A percentile compares a stretch with the other conserved stretches of the same genome.
phyloP scores from a whole-genome alignment of 78 protist genomes.

The Speleostelium caveatum region DNA sequence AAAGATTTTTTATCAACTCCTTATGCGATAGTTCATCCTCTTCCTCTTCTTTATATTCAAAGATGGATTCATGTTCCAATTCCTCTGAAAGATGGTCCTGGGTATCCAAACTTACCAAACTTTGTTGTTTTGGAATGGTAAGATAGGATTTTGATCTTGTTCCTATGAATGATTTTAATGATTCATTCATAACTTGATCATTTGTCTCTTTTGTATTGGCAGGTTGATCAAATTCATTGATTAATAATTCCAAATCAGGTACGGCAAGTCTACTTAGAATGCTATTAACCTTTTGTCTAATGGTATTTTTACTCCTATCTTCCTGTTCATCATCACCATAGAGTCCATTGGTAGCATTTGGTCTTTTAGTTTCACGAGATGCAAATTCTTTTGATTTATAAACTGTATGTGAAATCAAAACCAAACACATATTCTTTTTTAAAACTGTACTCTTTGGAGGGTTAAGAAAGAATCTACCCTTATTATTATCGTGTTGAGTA shows the following conservation, averaged over 20 bases:
- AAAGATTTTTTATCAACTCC: conserved; percentile 41
- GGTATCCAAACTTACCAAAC: neutral
- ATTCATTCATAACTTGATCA: conserved; percentile 58
- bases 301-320: neutral
- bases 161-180: conserved; percentile 43
- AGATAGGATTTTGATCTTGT: neutral
- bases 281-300: neutral
- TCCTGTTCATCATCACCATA: neutral
- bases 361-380: too few species aligned
- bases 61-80: conserved; percentile 1
- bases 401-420: conserved; percentile 55
- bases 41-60: conserved; percentile 31
- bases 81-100: conserved; percentile 4
- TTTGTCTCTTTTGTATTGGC: neutral
- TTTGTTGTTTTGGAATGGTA: neutral
- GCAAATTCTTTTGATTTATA: conserved; percentile 15
- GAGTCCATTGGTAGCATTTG: neutral
- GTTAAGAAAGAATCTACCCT: conserved; percentile 37
- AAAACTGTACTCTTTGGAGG: conserved; percentile 36
- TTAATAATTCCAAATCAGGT: conserved; percentile 54
- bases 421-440: conserved; percentile 28
- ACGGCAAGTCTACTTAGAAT: conserved; percentile 33
- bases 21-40: conserved; percentile 47
- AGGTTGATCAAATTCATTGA: conserved; percentile 18
- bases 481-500: neutral